These are phyloP conservation scores for Claviceps sorghi DNA, from an alignment of 2,329 filamentous ascomycete species.

Conservation along the genomic window DNA sequence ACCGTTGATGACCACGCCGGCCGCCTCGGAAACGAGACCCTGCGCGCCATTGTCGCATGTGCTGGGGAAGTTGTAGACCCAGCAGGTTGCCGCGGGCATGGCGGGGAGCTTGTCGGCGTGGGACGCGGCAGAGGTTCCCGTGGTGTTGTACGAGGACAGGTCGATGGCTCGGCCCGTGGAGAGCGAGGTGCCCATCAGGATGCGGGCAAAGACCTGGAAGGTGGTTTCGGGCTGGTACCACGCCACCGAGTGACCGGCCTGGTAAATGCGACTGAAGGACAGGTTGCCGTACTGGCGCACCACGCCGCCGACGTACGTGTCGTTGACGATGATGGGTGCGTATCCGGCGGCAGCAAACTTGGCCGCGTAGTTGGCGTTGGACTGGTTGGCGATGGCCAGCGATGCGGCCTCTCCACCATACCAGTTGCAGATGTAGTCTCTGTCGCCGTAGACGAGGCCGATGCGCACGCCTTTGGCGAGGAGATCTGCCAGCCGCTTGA, in stretches of 20 bases:
- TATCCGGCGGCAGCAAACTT: slow-evolving; percentile 56
- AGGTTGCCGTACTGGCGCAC: slow-evolving; percentile 67
- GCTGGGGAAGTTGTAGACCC: slow-evolving; percentile 33
- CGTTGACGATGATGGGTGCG: slow-evolving; percentile 54
- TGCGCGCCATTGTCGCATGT: slow-evolving; percentile 39
- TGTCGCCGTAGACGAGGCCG: slow-evolving; percentile 54
- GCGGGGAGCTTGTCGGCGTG: slow-evolving; percentile 37
- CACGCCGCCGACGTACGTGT: slow-evolving; percentile 52
- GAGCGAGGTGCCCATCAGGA: slow-evolving; percentile 40
- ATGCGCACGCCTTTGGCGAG: slow-evolving; percentile 50
- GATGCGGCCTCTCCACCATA: slow-evolving; percentile 63
- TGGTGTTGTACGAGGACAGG: slow-evolving; percentile 37
- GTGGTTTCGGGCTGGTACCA: slow-evolving; percentile 47
- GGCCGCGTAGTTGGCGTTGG: slow-evolving; percentile 30
- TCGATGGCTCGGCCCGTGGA: slow-evolving; percentile 39
- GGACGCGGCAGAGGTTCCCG: slow-evolving; percentile 36
- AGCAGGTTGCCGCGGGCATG: slow-evolving; percentile 41
- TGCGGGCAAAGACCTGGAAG: slow-evolving; percentile 45
- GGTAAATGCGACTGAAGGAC: slow-evolving; percentile 51
- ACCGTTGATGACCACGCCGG: slow-evolving; percentile 46
- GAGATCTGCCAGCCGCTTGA: slow-evolving; percentile 44
- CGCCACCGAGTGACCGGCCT: slow-evolving; percentile 49
- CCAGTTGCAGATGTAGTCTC: slow-evolving; percentile 52
- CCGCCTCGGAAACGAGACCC: slow-evolving; percentile 29
- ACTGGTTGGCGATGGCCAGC: slow-evolving; percentile 40